A percentile compares a stretch with the other conserved stretches of the same genome.
Evolutionary conservation across 2,329 filamentous ascomycete species (phyloP).

Genomic region (Leptographium lundbergii): DNA sequence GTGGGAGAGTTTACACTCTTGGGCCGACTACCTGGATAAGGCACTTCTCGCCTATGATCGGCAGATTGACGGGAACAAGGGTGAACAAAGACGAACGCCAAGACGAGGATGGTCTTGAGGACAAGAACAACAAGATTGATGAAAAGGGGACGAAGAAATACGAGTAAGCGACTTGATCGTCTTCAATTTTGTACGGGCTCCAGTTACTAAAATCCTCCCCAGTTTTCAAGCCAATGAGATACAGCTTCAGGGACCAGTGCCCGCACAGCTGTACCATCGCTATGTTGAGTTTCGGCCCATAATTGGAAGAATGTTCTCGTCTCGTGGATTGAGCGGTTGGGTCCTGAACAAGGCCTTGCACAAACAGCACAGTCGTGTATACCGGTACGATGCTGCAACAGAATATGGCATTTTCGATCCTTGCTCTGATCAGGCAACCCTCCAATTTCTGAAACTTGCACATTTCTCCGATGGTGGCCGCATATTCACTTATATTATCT

Average conservation of each 20-base stretch:
- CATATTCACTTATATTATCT: conserved; percentile 85
- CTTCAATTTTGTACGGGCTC: background rate
- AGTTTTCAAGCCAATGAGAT: conserved; percentile 91
- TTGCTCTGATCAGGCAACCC: conserved; percentile 56
- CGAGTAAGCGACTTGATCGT: conserved; percentile 42
- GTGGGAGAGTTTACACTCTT: conserved; percentile 63
- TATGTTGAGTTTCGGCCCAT: conserved; percentile 90
- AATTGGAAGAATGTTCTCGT: conserved; percentile 78
- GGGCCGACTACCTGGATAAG: conserved; percentile 66
- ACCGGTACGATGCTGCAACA: conserved; percentile 73
- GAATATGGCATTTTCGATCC: conserved; percentile 55
- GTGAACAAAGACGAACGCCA: conserved; percentile 46
- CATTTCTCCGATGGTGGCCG: conserved; percentile 79
- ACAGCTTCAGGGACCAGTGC: conserved; percentile 74
- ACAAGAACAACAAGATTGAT: conserved; percentile 15
- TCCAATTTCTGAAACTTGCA: conserved; percentile 73
- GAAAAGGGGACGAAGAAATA: conserved; percentile 50
- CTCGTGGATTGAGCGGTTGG: conserved; percentile 62
- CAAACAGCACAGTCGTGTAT: conserved; percentile 79
- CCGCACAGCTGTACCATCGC: conserved; percentile 70
- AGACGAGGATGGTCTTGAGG: conserved; percentile 22
- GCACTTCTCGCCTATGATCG: conserved; percentile 83
- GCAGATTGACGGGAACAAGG: conserved; percentile 62
- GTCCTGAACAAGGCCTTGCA: conserved; percentile 77
- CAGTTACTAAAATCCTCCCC: conserved; percentile 4